Conservation (phyloP, 495 filamentous ascomycete species). For the Penicillium daleae region DNA sequence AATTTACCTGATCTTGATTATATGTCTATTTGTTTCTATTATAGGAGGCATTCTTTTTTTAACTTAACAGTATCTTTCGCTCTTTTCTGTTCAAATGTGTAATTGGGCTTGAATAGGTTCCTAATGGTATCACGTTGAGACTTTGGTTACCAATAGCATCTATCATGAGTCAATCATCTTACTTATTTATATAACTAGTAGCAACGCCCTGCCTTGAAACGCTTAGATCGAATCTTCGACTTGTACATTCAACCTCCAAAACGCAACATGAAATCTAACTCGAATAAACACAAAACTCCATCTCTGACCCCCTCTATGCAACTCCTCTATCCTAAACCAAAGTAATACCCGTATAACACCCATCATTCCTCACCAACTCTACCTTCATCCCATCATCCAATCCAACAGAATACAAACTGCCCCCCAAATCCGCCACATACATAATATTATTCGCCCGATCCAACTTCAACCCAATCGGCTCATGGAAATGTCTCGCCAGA, state of each 20-base stretch:
- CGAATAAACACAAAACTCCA: neutral
- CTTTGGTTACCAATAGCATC: too few species aligned
- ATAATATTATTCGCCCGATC: constrained; percentile 41
- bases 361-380: constrained; percentile 32
- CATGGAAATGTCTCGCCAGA: constrained; percentile 48
- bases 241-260: too few species aligned
- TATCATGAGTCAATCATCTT: too few species aligned
- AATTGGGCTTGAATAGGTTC: too few species aligned
- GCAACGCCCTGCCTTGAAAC: too few species aligned
- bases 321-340: constrained; percentile 20
- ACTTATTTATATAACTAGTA: too few species aligned
- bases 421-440: constrained; percentile 51
- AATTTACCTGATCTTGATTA: neutral
- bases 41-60: too few species aligned
- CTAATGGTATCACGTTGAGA: too few species aligned
- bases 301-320: neutral
- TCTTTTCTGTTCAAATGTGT: too few species aligned
- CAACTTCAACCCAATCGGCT: constrained; percentile 44
- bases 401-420: constrained; percentile 49
- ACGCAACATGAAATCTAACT: neutral
- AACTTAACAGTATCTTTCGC: too few species aligned
- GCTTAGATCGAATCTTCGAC: too few species aligned
- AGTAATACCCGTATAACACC: constrained; percentile 34
- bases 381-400: constrained; percentile 46
- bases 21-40: neutral